phyloP scores from a whole-genome alignment of 78 protist genomes.

The Dictyostelium intermedium region DNA sequence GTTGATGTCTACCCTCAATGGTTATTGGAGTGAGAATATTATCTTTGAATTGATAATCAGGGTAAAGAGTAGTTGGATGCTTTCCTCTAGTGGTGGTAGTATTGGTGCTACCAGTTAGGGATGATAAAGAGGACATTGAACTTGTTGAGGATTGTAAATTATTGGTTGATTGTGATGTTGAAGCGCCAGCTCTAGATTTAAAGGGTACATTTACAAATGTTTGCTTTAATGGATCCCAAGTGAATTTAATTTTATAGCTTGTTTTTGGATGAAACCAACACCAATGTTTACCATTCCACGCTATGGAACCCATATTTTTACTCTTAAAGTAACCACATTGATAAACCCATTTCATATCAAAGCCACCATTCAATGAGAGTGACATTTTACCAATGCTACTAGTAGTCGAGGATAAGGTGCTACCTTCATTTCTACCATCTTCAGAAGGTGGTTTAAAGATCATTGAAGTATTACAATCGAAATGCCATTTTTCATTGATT shows the following conservation, averaged over 20 bases:
- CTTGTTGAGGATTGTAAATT: not conserved
- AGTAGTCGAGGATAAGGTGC: not conserved
- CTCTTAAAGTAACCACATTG: conserved; percentile 25
- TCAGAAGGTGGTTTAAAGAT: not conserved
- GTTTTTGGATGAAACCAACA: conserved; percentile 53
- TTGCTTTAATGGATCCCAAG: conserved; percentile 14
- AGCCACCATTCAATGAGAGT: not conserved
- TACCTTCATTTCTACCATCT: conserved; percentile 17
- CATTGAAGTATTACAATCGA: not conserved
- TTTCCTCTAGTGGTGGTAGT: not conserved
- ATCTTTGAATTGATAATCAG: conserved; percentile 46
- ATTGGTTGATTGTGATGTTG: not conserved
- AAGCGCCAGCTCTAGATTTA: not conserved
- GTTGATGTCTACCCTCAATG: not conserved
- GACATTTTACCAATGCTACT: not conserved
- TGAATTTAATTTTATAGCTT: conserved; percentile 41
- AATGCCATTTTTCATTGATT: not conserved
- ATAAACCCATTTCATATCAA: conserved; percentile 4
- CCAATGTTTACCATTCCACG: conserved; percentile 67
- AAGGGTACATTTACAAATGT: conserved; percentile 24
- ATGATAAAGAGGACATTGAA: not conserved
- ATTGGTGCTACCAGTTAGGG: not conserved
- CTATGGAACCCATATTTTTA: conserved; percentile 15
- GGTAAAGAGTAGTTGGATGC: conserved; percentile 48
- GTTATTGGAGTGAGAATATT: not conserved